These are phyloP conservation scores for Podospora bellae-mahoneyi DNA, from an alignment of 495 filamentous ascomycete genomes.

Conservation along the genomic window DNA sequence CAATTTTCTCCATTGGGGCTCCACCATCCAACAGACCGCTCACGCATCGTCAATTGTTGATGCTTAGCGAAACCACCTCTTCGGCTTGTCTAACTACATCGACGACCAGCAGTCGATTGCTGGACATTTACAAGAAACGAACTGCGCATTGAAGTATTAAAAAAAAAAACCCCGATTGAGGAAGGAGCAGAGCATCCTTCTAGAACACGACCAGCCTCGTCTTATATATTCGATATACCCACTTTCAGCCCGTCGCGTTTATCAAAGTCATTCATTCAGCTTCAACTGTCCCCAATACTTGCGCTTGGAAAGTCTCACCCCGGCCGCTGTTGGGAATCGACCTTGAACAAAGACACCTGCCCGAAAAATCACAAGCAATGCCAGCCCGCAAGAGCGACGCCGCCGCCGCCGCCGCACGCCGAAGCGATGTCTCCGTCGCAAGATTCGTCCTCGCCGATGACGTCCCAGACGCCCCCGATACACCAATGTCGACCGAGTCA, in stretches of 20 bases:
- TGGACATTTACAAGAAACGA: neutral
- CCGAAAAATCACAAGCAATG: neutral
- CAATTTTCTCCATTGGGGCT: conserved; percentile 22
- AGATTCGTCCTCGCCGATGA: conserved; percentile 41
- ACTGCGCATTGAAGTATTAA: neutral
- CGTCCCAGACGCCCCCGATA: conserved; percentile 11
- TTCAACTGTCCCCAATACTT: neutral
- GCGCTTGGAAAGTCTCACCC: neutral
- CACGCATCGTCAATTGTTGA: conserved; percentile 6
- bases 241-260: neutral
- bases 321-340: neutral
- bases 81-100: neutral
- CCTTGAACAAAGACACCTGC: neutral
- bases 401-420: conserved; percentile 25
- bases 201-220: neutral
- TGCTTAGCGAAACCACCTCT: neutral
- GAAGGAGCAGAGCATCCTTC: neutral
- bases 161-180: neutral
- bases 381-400: conserved; percentile 1
- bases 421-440: conserved; percentile 43
- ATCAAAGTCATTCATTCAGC: neutral
- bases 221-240: neutral
- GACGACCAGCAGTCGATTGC: neutral
- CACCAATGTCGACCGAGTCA: conserved; percentile 24
- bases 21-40: conserved; percentile 13